Evolutionary conservation across 2,329 filamentous ascomycete species (phyloP).

Genomic region (Diaporthe velutina): DNA sequence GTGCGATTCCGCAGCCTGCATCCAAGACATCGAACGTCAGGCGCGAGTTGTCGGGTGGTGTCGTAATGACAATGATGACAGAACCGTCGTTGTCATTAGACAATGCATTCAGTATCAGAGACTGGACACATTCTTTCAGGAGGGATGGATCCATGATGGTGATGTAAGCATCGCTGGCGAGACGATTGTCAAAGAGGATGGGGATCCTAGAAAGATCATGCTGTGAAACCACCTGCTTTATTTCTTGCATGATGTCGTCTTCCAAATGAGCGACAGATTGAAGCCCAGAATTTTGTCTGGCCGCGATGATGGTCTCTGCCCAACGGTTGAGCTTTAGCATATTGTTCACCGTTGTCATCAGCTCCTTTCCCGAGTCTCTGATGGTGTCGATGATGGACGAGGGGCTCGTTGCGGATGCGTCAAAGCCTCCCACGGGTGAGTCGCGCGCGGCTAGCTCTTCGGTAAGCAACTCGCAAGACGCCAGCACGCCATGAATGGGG

Average conservation of each 20-base stretch:
- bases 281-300: slow-evolving; percentile 36
- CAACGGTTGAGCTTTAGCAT: slow-evolving; percentile 56
- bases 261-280: slow-evolving; percentile 44
- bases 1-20: slow-evolving; percentile 55
- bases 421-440: background rate
- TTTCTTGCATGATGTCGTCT: slow-evolving; percentile 48
- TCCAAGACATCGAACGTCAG: slow-evolving; percentile 57
- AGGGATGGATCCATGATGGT: slow-evolving; percentile 53
- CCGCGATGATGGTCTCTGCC: slow-evolving; percentile 49
- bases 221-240: slow-evolving; percentile 46
- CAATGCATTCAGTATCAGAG: slow-evolving; percentile 56
- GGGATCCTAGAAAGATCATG: slow-evolving; percentile 46
- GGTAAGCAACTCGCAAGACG: slow-evolving; percentile 52
- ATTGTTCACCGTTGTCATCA: slow-evolving; percentile 59
- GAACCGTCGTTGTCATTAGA: slow-evolving; percentile 54
- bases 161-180: slow-evolving; percentile 46
- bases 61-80: slow-evolving; percentile 50
- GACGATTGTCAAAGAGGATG: slow-evolving; percentile 49
- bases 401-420: slow-evolving; percentile 30
- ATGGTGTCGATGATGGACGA: slow-evolving; percentile 50
- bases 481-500: slow-evolving; percentile 61
- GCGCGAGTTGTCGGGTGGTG: slow-evolving; percentile 46
- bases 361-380: slow-evolving; percentile 54
- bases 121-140: slow-evolving; percentile 57
- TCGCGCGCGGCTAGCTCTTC: slow-evolving; percentile 53